Evolutionary conservation across 768 basidiomycete genomes (phyloP).

Genomic region (Podaxis sp.): DNA sequence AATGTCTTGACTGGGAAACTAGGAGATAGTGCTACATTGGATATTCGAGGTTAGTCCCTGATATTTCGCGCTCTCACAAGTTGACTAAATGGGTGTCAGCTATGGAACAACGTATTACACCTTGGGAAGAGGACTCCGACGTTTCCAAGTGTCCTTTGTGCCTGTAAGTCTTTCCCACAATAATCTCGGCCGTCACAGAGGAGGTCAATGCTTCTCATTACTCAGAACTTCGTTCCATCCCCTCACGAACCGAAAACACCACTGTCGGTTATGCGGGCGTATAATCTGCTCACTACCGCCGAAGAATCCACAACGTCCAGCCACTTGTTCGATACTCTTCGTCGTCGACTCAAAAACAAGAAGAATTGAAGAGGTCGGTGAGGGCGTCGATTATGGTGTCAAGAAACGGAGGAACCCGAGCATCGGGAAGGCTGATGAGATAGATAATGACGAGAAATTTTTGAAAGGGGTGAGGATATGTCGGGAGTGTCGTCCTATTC

Average conservation of each 20-base stretch:
- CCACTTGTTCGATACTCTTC: slow-evolving; percentile 78
- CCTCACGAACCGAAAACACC: slow-evolving; percentile 92
- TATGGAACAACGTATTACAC: slow-evolving; percentile 90
- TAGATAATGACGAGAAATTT: slow-evolving; percentile 75
- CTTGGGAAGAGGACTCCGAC: slow-evolving; percentile 85
- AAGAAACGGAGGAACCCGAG: slow-evolving; percentile 42
- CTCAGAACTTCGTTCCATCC: slow-evolving; percentile 76
- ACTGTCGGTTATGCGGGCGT: slow-evolving; percentile 90
- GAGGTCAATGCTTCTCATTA: not conserved
- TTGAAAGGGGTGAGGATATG: slow-evolving; percentile 89
- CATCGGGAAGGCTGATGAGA: slow-evolving; percentile 36
- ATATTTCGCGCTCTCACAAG: not conserved
- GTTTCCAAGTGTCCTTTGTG: slow-evolving; percentile 87
- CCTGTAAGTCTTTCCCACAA: slow-evolving; percentile 46
- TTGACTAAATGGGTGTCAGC: slow-evolving; percentile 34
- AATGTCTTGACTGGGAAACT: slow-evolving; percentile 47
- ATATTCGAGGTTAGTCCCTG: slow-evolving; percentile 61
- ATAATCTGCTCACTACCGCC: slow-evolving; percentile 89
- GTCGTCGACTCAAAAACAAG: slow-evolving; percentile 81
- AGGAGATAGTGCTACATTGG: slow-evolving; percentile 48
- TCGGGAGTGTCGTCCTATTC: slow-evolving; percentile 73
- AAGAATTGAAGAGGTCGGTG: slow-evolving; percentile 80
- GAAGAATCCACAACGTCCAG: slow-evolving; percentile 65
- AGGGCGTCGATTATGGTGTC: slow-evolving; percentile 84
- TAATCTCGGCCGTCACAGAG: not conserved